phyloP scores from a whole-genome alignment of 2,329 filamentous ascomycete species.

The Allantophomopsis lycopodina region DNA sequence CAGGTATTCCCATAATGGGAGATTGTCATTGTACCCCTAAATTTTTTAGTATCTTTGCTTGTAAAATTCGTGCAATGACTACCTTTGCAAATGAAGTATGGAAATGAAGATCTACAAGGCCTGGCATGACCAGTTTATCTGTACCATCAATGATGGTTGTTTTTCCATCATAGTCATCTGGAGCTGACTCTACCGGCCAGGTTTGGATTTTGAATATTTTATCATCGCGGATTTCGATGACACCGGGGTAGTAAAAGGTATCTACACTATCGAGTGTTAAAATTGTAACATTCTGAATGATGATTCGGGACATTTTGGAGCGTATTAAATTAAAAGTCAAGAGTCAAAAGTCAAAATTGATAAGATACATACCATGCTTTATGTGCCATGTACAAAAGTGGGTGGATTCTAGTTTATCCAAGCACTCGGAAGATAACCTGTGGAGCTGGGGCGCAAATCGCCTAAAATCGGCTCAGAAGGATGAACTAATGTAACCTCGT shows the following conservation, averaged over 20 bases:
- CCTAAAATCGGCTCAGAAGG: no score
- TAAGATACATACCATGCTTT: no score
- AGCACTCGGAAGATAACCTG: no score
- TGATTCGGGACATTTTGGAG: conserved; percentile 6
- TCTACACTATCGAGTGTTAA: conserved; percentile 10
- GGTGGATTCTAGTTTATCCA: no score
- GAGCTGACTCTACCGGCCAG: conserved; percentile 1
- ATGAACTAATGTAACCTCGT: no score
- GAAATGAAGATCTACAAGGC: conserved; percentile 12
- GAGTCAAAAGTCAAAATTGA: no score
- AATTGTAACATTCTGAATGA: conserved; percentile 10
- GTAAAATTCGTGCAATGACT: not conserved
- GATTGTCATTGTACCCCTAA: conserved; percentile 10
- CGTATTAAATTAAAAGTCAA: no score
- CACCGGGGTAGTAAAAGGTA: conserved; percentile 9
- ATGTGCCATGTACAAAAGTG: no score
- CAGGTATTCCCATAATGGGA: conserved; percentile 13
- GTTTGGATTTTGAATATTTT: conserved; percentile 6
- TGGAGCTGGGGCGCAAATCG: no score
- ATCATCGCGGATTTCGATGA: conserved; percentile 10
- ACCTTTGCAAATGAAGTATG: conserved; percentile 13
- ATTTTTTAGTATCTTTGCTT: not conserved
- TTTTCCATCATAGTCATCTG: conserved; percentile 6
- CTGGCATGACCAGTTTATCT: conserved; percentile 12
- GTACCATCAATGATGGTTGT: conserved; percentile 9